Percentiles rank a stretch among this genome's conserved stretches.
Conservation (phyloP, 2,329 filamentous ascomycete species). For the Aspergillus fischeri region DNA sequence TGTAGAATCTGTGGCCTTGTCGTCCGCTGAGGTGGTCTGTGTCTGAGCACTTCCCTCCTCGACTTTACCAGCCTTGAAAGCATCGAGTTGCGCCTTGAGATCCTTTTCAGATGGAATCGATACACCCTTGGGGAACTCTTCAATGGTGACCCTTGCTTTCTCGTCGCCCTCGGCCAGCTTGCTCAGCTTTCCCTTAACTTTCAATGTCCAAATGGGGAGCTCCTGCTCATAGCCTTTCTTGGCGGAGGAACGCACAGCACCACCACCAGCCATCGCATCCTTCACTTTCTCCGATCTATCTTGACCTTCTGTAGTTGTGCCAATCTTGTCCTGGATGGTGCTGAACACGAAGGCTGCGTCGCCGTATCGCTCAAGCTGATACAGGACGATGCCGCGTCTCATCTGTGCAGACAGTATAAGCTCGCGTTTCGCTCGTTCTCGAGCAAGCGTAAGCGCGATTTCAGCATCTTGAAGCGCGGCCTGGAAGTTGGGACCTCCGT, state of each 20-base stretch:
- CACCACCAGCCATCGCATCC: conserved; percentile 25
- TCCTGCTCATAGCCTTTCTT: conserved; percentile 29
- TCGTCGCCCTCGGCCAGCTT: conserved; percentile 49
- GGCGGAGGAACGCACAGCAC: conserved; percentile 5
- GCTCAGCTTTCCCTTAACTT: conserved; percentile 51
- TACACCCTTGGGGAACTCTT: conserved; percentile 51
- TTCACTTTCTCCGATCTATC: conserved; percentile 25
- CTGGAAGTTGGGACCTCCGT: conserved; percentile 38
- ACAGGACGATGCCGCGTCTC: conserved; percentile 70
- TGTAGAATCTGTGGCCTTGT: neutral
- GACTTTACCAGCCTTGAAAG: conserved; percentile 25
- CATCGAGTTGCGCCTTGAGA: conserved; percentile 31
- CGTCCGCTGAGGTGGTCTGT: neutral
- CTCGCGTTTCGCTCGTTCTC: conserved; percentile 67
- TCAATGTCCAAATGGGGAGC: conserved; percentile 56
- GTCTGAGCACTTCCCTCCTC: neutral
- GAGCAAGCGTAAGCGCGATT: conserved; percentile 58
- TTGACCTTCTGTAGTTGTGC: conserved; percentile 41
- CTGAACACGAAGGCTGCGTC: conserved; percentile 69
- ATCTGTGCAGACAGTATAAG: conserved; percentile 78
- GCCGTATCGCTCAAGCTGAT: conserved; percentile 65
- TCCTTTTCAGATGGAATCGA: conserved; percentile 41
- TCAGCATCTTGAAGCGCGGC: conserved; percentile 67
- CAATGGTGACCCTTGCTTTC: conserved; percentile 41
- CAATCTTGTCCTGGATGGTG: conserved; percentile 50